phyloP scores from a whole-genome alignment of 2,329 filamentous ascomycete species.

The Gnomoniopsis sp. region DNA sequence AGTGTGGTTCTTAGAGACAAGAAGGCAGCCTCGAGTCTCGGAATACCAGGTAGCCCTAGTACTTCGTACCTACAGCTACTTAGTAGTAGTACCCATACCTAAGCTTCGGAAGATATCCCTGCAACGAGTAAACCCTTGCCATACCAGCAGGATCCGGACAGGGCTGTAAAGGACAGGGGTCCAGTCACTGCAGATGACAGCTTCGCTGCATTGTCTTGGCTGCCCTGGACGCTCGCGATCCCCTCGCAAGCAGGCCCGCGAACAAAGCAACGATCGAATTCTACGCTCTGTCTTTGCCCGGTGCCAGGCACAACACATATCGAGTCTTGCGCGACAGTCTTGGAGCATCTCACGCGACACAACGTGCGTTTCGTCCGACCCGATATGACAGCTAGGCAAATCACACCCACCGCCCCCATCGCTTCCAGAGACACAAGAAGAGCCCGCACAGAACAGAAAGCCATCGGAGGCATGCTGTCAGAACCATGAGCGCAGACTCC shows the following conservation, averaged over 20 bases:
- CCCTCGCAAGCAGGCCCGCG: slow-evolving; percentile 5
- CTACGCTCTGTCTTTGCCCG: no score
- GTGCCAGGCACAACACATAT: no score
- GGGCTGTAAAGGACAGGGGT: slow-evolving; percentile 1
- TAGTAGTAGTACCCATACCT: no score
- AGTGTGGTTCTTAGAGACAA: background rate
- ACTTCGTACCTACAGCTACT: background rate
- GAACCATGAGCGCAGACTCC: slow-evolving; percentile 76
- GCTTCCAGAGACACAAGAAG: background rate
- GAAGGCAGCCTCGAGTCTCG: background rate
- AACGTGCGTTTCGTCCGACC: background rate
- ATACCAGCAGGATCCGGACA: background rate
- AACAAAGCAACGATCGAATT: slow-evolving; percentile 9
- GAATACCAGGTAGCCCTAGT: no score
- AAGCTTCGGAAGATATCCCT: background rate
- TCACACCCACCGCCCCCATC: slow-evolving; percentile 1
- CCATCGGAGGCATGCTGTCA: slow-evolving; percentile 17
- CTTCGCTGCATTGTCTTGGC: slow-evolving; percentile 10
- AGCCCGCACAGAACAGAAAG: background rate
- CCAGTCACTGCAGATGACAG: slow-evolving; percentile 13
- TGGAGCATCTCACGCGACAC: background rate
- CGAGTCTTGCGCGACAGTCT: background rate
- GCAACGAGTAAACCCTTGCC: background rate
- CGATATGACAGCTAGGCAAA: slow-evolving; percentile 8
- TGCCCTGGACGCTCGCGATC: slow-evolving; percentile 4